These are phyloP conservation scores for Datura wrightii DNA, from an alignment of 257 asterid genomes.

Conservation along the genomic window DNA sequence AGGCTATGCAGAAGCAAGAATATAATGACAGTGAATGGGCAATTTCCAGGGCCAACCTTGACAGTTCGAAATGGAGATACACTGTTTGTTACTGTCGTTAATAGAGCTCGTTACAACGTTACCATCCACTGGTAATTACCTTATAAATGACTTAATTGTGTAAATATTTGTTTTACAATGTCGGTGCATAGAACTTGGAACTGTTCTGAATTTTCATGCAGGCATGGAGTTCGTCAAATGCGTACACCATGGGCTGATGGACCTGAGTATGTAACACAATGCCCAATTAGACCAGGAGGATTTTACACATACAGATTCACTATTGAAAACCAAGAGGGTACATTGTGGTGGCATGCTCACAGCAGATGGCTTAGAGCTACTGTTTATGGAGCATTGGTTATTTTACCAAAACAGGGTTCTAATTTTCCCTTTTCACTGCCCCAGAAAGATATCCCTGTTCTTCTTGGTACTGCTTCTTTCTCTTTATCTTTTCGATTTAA, in stretches of 20 bases:
- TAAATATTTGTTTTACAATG: background rate
- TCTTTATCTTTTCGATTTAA: background rate
- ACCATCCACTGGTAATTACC: constrained; percentile 65
- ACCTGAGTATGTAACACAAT: constrained; percentile 72
- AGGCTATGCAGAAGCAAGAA: constrained; percentile 61
- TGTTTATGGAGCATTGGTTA: constrained; percentile 69
- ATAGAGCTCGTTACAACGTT: constrained; percentile 60
- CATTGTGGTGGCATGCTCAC: constrained; percentile 89
- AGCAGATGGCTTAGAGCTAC: constrained; percentile 77
- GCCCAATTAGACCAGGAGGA: constrained; percentile 70
- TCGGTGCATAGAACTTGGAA: background rate
- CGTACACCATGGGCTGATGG: constrained; percentile 87
- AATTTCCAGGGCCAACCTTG: constrained; percentile 76
- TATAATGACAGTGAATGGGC: constrained; percentile 69
- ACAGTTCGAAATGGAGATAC: constrained; percentile 62
- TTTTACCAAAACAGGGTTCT: constrained; percentile 58
- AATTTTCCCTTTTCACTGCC: constrained; percentile 60
- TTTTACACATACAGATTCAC: constrained; percentile 65
- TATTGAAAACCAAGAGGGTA: constrained; percentile 70
- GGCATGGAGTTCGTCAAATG: constrained; percentile 78
- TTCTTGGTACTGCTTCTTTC: constrained; percentile 54
- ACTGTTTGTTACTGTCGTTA: constrained; percentile 56
- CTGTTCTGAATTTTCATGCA: constrained; percentile 21
- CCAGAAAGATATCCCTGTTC: constrained; percentile 55
- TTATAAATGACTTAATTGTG: background rate